Evolutionary conservation across 2,329 filamentous ascomycete genomes (phyloP).

Genomic region (Diaporthe citrichinensis): DNA sequence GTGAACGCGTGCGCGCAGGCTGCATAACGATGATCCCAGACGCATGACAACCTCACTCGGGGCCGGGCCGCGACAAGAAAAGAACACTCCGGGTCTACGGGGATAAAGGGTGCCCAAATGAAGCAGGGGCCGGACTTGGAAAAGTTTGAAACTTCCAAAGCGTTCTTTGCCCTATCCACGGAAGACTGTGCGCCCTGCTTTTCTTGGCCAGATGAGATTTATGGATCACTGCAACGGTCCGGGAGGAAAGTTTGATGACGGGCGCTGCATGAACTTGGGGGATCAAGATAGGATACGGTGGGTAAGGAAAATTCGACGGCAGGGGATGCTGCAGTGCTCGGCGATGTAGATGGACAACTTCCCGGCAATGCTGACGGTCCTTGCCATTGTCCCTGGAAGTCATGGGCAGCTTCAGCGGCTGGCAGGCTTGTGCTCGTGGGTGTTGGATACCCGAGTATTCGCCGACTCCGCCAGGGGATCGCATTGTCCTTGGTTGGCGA

Average conservation of each 20-base stretch:
- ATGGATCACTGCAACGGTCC: conserved; percentile 16
- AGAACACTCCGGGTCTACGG: not conserved
- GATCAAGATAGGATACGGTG: conserved; percentile 12
- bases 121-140: not conserved
- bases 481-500: not conserved
- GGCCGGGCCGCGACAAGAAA: conserved; percentile 7
- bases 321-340: conserved; percentile 15
- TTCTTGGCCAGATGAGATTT: conserved; percentile 28
- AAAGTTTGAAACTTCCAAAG: conserved; percentile 1
- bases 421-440: not conserved
- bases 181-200: conserved; percentile 23
- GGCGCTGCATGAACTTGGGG: conserved; percentile 9
- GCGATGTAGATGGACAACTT: conserved; percentile 3
- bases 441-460: not conserved
- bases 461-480: not conserved
- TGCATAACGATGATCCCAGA: conserved; percentile 14
- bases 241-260: conserved; percentile 17
- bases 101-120: not conserved
- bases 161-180: not conserved
- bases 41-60: conserved; percentile 27
- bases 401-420: not conserved
- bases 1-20: not conserved
- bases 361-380: not conserved
- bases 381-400: not conserved
- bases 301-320: not conserved